Percentiles rank a stretch among this genome's conserved stretches.
These are phyloP conservation scores for Pleurostoma richardsiae DNA, from an alignment of 2,329 filamentous ascomycete genomes.

Conservation along the genomic window DNA sequence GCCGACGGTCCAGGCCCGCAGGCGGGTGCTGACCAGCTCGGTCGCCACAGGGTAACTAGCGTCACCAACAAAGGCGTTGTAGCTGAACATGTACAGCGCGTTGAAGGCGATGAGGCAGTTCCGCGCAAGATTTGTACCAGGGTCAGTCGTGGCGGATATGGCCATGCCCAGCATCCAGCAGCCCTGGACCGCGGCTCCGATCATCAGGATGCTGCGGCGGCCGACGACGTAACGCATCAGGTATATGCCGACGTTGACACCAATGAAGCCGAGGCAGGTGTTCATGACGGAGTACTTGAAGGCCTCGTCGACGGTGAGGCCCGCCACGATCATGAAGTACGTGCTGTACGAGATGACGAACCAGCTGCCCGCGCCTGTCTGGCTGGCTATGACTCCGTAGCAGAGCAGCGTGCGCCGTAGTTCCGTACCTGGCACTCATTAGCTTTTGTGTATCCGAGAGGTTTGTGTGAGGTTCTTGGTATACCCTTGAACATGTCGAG, in stretches of 20 bases:
- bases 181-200: conserved; percentile 36
- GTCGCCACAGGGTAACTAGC: conserved; percentile 35
- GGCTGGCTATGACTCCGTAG: conserved; percentile 39
- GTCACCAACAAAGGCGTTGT: conserved; percentile 32
- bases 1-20: conserved; percentile 43
- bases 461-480: neutral
- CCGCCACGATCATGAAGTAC: conserved; percentile 40
- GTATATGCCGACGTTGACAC: conserved; percentile 42
- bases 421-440: conserved; percentile 27
- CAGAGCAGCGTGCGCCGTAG: conserved; percentile 44
- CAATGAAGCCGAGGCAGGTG: conserved; percentile 41
- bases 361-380: conserved; percentile 39
- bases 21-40: conserved; percentile 35
- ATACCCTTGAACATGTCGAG: conserved; percentile 30
- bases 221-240: conserved; percentile 41
- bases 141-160: conserved; percentile 21
- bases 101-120: conserved; percentile 28
- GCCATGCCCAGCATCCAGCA: conserved; percentile 38
- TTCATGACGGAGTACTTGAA: conserved; percentile 46
- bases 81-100: conserved; percentile 26
- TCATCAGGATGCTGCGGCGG: conserved; percentile 39
- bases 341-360: conserved; percentile 45
- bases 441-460: neutral
- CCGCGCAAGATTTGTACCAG: conserved; percentile 19
- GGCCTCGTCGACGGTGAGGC: conserved; percentile 31